phyloP scores from a whole-genome alignment of 2,329 filamentous ascomycete species.

The Pseudopithomyces chartarum region DNA sequence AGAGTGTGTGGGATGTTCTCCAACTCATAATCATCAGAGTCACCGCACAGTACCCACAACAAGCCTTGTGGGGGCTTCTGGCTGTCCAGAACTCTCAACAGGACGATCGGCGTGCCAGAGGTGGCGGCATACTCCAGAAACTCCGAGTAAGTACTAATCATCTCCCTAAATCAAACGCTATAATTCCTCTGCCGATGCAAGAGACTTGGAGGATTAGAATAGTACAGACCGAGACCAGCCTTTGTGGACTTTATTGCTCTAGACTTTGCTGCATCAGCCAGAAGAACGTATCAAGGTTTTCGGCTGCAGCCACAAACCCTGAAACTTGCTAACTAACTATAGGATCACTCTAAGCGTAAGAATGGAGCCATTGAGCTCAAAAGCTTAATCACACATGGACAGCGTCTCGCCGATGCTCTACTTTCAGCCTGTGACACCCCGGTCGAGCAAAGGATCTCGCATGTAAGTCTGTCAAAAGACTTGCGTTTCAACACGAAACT shows the following conservation, averaged over 20 bases:
- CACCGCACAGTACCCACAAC: conserved; percentile 84
- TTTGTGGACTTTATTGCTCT: too few relatives aligned
- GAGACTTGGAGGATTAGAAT: too few relatives aligned
- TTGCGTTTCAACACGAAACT: conserved; percentile 83
- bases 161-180: neutral
- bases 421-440: conserved; percentile 80
- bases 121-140: conserved; percentile 49
- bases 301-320: neutral
- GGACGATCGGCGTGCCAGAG: conserved; percentile 66
- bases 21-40: conserved; percentile 83
- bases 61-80: conserved; percentile 89
- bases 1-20: conserved; percentile 75
- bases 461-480: conserved; percentile 77
- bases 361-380: conserved; percentile 67
- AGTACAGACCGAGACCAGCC: too few relatives aligned
- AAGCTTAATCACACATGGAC: conserved; percentile 74
- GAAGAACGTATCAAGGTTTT: neutral
- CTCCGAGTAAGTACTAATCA: conserved; percentile 38
- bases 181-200: too few relatives aligned
- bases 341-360: conserved; percentile 61
- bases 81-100: conserved; percentile 83
- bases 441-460: conserved; percentile 70
- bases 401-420: conserved; percentile 82
- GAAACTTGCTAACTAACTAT: conserved; percentile 39
- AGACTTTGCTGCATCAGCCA: too few relatives aligned